Base-by-base conservation (phyloP, 2,329 filamentous ascomycete genomes). In the Ophiocordyceps camponoti-floridani region DNA sequence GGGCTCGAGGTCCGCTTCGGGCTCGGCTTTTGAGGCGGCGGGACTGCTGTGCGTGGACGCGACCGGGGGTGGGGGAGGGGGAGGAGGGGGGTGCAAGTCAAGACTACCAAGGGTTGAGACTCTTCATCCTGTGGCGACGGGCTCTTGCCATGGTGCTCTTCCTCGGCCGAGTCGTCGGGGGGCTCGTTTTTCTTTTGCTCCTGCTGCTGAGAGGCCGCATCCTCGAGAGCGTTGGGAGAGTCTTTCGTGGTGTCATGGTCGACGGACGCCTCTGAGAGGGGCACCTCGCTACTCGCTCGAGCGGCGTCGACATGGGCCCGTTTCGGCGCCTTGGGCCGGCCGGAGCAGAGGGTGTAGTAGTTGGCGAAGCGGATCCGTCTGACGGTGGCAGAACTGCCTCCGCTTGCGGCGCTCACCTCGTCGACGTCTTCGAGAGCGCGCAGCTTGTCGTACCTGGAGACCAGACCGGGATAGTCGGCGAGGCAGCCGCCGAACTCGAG, bases 341-440 rank as follows among this genome's bases (percentile, higher is more conserved):
- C 87, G 10, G 82, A 81, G 51, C 83, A 87, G n/a, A 83, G 73
- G 1, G 87, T 94, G 57, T 89, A 94, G 58, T 94, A 94, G 56
- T 94, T 94, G 46, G 85, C 70, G 54, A 94, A 94, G 14, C 86
- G 73, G 11, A 91, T 74, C 44, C 23, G 23, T 23, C 80, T 68
- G 2, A 67, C 64, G 2, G 64, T 54, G 4, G n/a, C 35, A 8
- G 63, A 47, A 2, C 51, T 48, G 1, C 50, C 51, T 41, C 46
- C 46, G 27, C 16, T 51, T 41, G 49, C 45, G 41, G 52, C 49
- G 43, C 54, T 59, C 2, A 72, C 53, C 49, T 81, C 76, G 46
- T 84, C 73, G 4, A 78, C 65, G 54, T 84, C 79, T 56, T 94
- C 86, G 10, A 94, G 64, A 2, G 70, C 73, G 45, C 84, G 73